phyloP scores from a whole-genome alignment of 768 basidiomycete genomes.

The Trametes cinnabarina region DNA sequence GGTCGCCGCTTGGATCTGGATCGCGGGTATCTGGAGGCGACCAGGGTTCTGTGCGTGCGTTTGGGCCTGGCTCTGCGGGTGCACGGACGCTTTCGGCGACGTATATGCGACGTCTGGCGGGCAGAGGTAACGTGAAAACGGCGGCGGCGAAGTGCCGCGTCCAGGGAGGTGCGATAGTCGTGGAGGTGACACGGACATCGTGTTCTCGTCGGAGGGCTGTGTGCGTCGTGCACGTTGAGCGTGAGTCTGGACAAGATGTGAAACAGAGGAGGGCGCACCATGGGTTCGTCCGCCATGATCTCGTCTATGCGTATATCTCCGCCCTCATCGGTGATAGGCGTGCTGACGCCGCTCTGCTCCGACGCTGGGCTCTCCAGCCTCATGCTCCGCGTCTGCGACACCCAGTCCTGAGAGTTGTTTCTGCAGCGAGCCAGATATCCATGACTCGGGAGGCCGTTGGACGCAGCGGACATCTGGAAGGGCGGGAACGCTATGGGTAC shows the following conservation, averaged over 20 bases:
- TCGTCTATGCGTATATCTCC: constrained; percentile 34
- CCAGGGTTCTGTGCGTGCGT: constrained; percentile 1
- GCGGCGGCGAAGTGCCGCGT: neutral
- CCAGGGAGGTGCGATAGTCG: neutral
- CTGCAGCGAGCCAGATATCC: constrained; percentile 32
- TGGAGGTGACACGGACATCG: constrained; percentile 8
- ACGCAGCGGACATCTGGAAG: constrained; percentile 11
- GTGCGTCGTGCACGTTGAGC: too few relatives aligned
- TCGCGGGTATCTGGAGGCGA: constrained; percentile 17
- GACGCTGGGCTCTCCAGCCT: constrained; percentile 53
- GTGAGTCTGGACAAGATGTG: neutral
- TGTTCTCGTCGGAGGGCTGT: constrained; percentile 1
- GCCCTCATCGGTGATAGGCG: neutral
- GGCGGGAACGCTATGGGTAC: constrained; percentile 11
- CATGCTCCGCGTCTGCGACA: constrained; percentile 63
- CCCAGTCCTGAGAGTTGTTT: constrained; percentile 63
- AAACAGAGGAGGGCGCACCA: constrained; percentile 22
- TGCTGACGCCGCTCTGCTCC: constrained; percentile 14
- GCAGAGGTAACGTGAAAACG: constrained; percentile 9
- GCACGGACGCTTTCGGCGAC: neutral
- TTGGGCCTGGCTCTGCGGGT: neutral
- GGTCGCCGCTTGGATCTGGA: constrained; percentile 22
- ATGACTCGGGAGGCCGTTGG: constrained; percentile 30
- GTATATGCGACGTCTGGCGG: constrained; percentile 5
- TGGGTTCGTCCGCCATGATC: constrained; percentile 40